Percentiles rank a stretch among this genome's conserved stretches.
These are phyloP conservation scores for Metroxylon sagu DNA, from an alignment of 176 grass and related monocot species.

Conservation along the genomic window DNA sequence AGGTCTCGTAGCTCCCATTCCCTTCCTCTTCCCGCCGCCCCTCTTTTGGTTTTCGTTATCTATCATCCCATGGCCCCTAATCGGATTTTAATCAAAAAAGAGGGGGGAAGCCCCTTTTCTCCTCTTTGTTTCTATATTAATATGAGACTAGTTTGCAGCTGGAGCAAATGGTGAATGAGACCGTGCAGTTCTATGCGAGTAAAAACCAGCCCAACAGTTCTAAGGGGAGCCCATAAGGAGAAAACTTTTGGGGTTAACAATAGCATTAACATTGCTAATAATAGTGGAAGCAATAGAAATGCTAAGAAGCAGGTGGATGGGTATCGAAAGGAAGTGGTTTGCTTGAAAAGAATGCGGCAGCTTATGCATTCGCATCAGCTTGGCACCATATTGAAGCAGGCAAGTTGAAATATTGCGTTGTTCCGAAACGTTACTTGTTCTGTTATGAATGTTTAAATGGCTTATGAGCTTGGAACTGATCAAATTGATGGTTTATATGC, in stretches of 20 bases:
- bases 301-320: constrained; percentile 8
- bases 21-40: neutral
- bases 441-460: too few species aligned
- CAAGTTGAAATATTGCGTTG: neutral
- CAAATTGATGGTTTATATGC: too few species aligned
- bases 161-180: constrained; percentile 53
- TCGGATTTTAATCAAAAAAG: neutral
- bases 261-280: constrained; percentile 12
- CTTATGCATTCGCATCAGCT: constrained; percentile 73
- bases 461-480: too few species aligned
- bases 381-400: constrained; percentile 54
- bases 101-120: neutral
- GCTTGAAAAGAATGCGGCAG: constrained; percentile 46
- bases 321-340: constrained; percentile 21
- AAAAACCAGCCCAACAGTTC: constrained; percentile 35
- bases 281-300: constrained; percentile 18
- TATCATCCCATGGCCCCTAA: neutral
- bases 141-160: constrained; percentile 30
- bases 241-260: constrained; percentile 22
- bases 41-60: too few species aligned
- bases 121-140: neutral
- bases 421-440: neutral
- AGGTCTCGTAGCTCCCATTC: constrained; percentile 16
- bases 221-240: constrained; percentile 8
- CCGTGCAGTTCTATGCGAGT: constrained; percentile 34